Base-by-base conservation (phyloP, 2,329 filamentous ascomycete genomes). In the Alternaria sp. region DNA sequence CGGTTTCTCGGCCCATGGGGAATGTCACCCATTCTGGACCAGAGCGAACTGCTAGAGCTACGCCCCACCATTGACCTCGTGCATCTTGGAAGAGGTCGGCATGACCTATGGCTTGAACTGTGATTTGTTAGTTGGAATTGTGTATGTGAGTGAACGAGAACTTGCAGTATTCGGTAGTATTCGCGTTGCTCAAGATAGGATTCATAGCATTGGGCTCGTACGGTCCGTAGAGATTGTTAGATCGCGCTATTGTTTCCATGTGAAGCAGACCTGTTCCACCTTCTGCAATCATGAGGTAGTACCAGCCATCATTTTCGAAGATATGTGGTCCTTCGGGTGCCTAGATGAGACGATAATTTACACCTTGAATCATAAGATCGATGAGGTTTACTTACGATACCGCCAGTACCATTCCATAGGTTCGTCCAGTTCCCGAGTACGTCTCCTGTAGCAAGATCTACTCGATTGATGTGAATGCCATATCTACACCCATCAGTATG, bases 361-460 rank as follows among this genome's bases (percentile, higher is more conserved):
- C 14, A 5, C 17, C 21, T 2, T 40, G 7, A 14, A 8, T 14
- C 10, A 40, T 24, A 4, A 2, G 37, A 5, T 28, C 26, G 5
- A 40, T 8, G 21, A 40, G 21, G 21, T 24, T 24, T 8, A 40
- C 37, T 14, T 8, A 40, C 54, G 14, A 61, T 52, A 2, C 71
- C 71, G 13, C 70, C 74, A 9, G 77, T 78, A 5, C 77, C 77
- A 56, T 78, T 78, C 75, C 75, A 78, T 10, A 78, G 53, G 23
- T 68, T 72, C 5, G 61, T 56, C 51, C 58, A 66, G 21, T 68
- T 58, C 1, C 64, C 62, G 62, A 40, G 21, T 24, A 40, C 24
- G 31, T 67, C 61, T 4, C 75, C 77, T 5, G 71, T 77, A 9
- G 67, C 51, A 7, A 77, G 61, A 53, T 78, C 65, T n/a, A 78